Evolutionary conservation across 2,329 filamentous ascomycete species (phyloP).

Genomic region (Corynespora cassiicola): DNA sequence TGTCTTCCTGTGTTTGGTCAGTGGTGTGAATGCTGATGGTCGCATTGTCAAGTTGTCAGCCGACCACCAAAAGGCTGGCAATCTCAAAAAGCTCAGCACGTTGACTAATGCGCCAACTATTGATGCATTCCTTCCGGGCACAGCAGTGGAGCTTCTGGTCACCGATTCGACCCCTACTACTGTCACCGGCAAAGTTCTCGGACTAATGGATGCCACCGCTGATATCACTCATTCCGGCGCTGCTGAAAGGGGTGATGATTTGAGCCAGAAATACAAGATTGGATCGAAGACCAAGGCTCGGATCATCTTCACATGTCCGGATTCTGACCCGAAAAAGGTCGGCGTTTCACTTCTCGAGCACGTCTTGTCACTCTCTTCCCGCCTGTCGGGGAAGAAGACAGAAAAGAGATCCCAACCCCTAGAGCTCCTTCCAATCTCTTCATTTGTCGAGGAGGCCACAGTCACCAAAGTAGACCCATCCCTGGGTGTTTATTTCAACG

Average conservation of each 20-base stretch:
- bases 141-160: slow-evolving; percentile 84
- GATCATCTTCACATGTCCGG: slow-evolving; percentile 86
- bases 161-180: slow-evolving; percentile 77
- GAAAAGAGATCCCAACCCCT: slow-evolving; percentile 63
- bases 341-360: slow-evolving; percentile 91
- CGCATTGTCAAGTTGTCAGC: slow-evolving; percentile 88
- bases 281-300: slow-evolving; percentile 85
- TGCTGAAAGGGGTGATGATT: slow-evolving; percentile 70
- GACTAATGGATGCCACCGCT: slow-evolving; percentile 86
- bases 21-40: slow-evolving; percentile 74
- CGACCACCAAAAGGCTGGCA: slow-evolving; percentile 72
- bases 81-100: slow-evolving; percentile 68
- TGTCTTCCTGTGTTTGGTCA: slow-evolving; percentile 83
- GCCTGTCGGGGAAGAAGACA: slow-evolving; percentile 41
- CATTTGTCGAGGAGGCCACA: slow-evolving; percentile 77
- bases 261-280: slow-evolving; percentile 80
- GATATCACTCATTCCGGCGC: slow-evolving; percentile 88
- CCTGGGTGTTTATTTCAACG: slow-evolving; percentile 80
- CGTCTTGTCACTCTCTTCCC: slow-evolving; percentile 68
- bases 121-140: slow-evolving; percentile 88
- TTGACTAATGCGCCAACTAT: slow-evolving; percentile 83
- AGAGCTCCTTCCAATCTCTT: slow-evolving; percentile 71
- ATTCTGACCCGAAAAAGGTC: slow-evolving; percentile 79
- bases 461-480: slow-evolving; percentile 80
- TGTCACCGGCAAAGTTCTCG: slow-evolving; percentile 89